Evolutionary conservation across 768 basidiomycete genomes (phyloP), one percentile per base, ranked within the genome.

Genomic region (Phlegmacium glaucopus): DNA sequence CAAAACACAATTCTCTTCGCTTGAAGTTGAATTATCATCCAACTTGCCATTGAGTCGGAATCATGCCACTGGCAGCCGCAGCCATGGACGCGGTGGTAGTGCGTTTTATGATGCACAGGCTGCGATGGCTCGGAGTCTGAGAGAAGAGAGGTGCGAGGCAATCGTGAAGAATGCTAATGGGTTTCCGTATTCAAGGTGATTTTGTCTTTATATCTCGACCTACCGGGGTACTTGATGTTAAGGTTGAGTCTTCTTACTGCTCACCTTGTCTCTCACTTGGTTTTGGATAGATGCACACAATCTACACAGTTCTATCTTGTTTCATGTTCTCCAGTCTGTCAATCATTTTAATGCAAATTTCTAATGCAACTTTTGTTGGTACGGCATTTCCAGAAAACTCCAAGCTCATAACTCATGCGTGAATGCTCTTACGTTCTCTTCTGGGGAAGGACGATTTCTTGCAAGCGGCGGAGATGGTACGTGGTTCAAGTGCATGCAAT

Each of bases 381-480:
- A 22, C 22, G 22, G 22, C 22, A 22, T 6, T 11, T n/a, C 2
- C 32, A 59, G 59, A 49, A 52, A 46, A 37, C 55, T 59, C 6
- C 48, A 53, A 11, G 75, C 68, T 4, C 85, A 86, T 59, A 69
- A 63, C 28, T 83, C 83, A 9, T 87, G 85, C 60, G 76, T 87
- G 37, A 87, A 87, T 58, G 75, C 74, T 9, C 72, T 87, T 13
- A 60, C 72, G 1, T 85, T 85, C 49, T 85, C 84, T 2, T 74
- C 75, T n/a, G 63, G 72, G 7, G 75, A 77, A 27, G 83, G 80
- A 1, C 71, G 78, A 46, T 84, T 81, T 66, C 60, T 87, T 34
- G 83, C 82, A 3, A 84, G 80, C 55, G 85, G 82, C 25, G 85
- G 85, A 28, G 85, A 87, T 62, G 83, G 83, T 84, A 63, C 50